Percentiles rank a stretch among this genome's conserved stretches.
These are phyloP conservation scores for Sporormia fimetaria DNA, from an alignment of 495 filamentous ascomycete species.

Conservation along the genomic window DNA sequence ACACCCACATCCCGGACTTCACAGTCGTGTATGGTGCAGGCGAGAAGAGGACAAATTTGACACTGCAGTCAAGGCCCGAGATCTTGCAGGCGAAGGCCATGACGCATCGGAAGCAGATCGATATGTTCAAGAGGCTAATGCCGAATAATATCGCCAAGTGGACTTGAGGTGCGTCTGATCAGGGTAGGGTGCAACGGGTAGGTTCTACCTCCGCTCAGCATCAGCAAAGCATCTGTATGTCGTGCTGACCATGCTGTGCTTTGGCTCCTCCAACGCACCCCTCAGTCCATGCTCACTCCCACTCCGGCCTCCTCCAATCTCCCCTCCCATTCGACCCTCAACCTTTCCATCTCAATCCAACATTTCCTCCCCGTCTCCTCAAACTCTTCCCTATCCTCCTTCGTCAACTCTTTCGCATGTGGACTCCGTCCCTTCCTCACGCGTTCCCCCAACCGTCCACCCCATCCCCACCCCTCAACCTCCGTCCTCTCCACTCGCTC, in stretches of 20 bases:
- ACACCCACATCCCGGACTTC: constrained; percentile 48
- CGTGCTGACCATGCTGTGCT: no score
- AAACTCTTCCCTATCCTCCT: constrained; percentile 56
- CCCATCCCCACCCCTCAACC: constrained; percentile 75
- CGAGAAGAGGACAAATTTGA: constrained; percentile 44
- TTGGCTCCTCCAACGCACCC: not conserved
- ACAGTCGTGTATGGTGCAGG: constrained; percentile 53
- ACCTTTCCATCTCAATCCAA: constrained; percentile 77
- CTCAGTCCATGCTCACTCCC: constrained; percentile 6
- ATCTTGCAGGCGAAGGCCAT: constrained; percentile 44
- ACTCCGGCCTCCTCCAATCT: constrained; percentile 40
- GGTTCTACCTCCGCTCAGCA: no score
- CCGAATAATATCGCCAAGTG: constrained; percentile 51
- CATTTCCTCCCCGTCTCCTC: constrained; percentile 58
- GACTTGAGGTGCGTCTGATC: no score
- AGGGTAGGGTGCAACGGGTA: no score
- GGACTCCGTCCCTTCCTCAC: constrained; percentile 41
- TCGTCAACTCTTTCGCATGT: constrained; percentile 46
- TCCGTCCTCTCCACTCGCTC: constrained; percentile 58
- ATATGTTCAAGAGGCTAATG: constrained; percentile 51
- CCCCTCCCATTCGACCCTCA: constrained; percentile 68
- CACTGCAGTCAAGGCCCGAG: constrained; percentile 28
- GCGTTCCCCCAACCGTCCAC: constrained; percentile 50
- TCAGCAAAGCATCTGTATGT: no score
- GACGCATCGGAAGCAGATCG: constrained; percentile 49